Base-by-base conservation (phyloP, 2,329 filamentous ascomycete species). In the Calonectria pauciramosa region DNA sequence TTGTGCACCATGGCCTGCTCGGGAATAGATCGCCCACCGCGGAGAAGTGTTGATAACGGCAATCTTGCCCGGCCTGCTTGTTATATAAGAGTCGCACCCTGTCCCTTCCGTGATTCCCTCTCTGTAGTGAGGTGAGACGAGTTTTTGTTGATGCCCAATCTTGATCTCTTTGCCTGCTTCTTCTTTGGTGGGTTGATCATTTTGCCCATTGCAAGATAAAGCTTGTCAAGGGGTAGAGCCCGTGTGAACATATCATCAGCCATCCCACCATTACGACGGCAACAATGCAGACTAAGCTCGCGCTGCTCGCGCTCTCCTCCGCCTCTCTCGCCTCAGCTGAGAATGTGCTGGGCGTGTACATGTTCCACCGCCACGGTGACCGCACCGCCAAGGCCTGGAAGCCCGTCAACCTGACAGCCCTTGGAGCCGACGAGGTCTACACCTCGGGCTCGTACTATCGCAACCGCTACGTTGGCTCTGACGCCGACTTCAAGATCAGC, bases 281-380 rank as follows among this genome's bases (percentile, higher is more conserved):
- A 26, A 68, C 72, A 66, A 88, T 88, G 87, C 84, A 82, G 70
- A 78, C 85, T 78, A 87, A 87, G 75, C 80, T 85, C 30, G 74
- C 88, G 71, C 79, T 88, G 72, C 78, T 80, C 56, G 73, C 72
- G 56, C 71, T 79, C 52, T 76, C 87, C 75, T 83, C 87, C 52
- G 80, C 87, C 64, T 82, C 86, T 68, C 79, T 87, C 64, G 60
- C 81, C 84, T 59, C 79, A 75, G 86, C 86, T 26, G 94, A 97
- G 87, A 94, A 93, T 0, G 89, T 97, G 34, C 89, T 98, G 20
- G 96, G 95, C 68, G 92, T 93, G 59, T 97, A 96, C 85, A 92
- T 98, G 85, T 98, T 97, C 88, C 92, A 95, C 80, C 94, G 96
- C 59, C 96, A 98, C 86, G 96, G 96, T 72, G 96, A 98, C 85